Percentiles rank a stretch among this genome's conserved stretches.
Evolutionary conservation across 2,329 filamentous ascomycete species (phyloP).

Genomic region (Parafenestella ontariensis): DNA sequence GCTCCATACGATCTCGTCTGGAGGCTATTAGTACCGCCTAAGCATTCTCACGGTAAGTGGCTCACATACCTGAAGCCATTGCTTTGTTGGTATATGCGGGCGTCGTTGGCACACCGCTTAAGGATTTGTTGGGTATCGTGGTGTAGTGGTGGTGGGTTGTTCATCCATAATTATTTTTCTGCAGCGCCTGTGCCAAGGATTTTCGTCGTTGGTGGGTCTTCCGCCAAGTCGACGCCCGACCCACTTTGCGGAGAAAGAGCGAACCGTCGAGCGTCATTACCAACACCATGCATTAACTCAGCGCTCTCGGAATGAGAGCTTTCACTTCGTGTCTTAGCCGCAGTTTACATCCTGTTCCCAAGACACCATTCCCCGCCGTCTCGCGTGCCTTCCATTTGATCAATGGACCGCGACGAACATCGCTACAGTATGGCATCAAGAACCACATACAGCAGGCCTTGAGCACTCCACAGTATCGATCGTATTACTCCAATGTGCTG

Average conservation of each 20-base stretch:
- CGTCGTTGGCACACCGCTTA: too few relatives aligned
- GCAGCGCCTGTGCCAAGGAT: slow-evolving; percentile 20
- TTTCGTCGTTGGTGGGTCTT: slow-evolving; percentile 17
- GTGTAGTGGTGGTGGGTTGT: too few relatives aligned
- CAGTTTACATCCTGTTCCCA: slow-evolving; percentile 6
- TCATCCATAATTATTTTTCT: background rate
- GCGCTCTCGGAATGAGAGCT: slow-evolving; percentile 47
- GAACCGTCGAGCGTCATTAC: slow-evolving; percentile 18
- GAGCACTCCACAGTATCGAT: slow-evolving; percentile 17
- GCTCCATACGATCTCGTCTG: slow-evolving; percentile 95
- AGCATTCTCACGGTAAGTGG: background rate
- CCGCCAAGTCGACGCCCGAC: slow-evolving; percentile 19
- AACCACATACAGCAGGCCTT: slow-evolving; percentile 16
- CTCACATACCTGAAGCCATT: slow-evolving; percentile 38
- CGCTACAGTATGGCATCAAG: slow-evolving; percentile 4
- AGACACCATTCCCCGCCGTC: background rate
- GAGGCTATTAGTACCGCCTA: background rate
- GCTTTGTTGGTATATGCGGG: too few relatives aligned
- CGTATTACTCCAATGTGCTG: slow-evolving; percentile 15
- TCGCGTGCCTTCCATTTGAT: background rate
- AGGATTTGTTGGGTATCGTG: too few relatives aligned
- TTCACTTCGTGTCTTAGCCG: slow-evolving; percentile 24
- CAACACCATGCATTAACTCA: slow-evolving; percentile 21
- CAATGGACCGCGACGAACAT: background rate
- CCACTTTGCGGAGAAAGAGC: slow-evolving; percentile 29